Base-by-base conservation (phyloP, 768 basidiomycete species). In the Boletellus ananas region DNA sequence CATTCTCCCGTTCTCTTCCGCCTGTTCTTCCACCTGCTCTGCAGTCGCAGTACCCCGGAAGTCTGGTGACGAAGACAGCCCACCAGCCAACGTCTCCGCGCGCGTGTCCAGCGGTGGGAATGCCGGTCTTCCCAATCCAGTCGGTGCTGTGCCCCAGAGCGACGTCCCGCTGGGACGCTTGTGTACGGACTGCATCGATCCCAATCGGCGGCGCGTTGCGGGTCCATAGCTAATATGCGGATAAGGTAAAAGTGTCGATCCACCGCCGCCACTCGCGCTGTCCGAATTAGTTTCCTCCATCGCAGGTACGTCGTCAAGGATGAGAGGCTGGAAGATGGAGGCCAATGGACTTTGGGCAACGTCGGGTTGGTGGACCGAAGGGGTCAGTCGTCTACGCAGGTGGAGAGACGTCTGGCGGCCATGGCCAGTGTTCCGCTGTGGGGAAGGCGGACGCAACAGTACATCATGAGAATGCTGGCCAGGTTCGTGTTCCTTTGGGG, bases 261-360 rank as follows among this genome's bases (percentile, higher is more conserved):
- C 48, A 18, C 42, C 54, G 6, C 35, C 51, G 3, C 47, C 53
- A 21, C 57, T 52, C 6, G 57, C 47, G 1, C 21, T 43, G 29
- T 61, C 58, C 13, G 51, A 52, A 9, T 44, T 50, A 13, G 72
- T 68, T 49, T 73, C 71, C 38, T 68, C 62, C 2, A 61, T 59
- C 8, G 70, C 67, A 17, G 73, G 40, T 11, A 17, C 67, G 2
- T 80, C 78, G 44, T 83, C 79, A 14, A 86, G 69, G 6, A 81
- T 46, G 17, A 90, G 54, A 12, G 87, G 85, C 48, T 84, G 84
- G 62, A 79, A 91, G 13, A 88, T 72, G 61, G 88, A 86, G 2
- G 86, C 86, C 3, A 91, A 74, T 14, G 90, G 88, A 43, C 67
- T 73, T 16, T 76, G 74, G 2, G 66, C 57, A 10, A 60, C 43